phyloP scores from a whole-genome alignment of 352 stramenopile genomes.

The Pythium graminicola region DNA sequence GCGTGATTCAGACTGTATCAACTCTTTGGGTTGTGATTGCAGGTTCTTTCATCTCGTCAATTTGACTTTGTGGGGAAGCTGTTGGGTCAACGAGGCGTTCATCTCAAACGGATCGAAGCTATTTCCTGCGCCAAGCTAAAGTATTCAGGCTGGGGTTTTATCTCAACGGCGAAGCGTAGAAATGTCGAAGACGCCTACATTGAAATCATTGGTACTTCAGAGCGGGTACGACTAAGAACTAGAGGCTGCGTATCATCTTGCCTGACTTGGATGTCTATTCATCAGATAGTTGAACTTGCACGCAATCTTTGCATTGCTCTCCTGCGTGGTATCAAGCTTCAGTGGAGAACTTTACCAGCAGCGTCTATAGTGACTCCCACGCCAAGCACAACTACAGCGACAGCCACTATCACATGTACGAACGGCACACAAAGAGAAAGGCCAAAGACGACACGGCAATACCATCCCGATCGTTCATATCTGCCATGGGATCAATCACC shows the following conservation, averaged over 20 bases:
- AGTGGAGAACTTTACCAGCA: slow-evolving; percentile 39
- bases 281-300: slow-evolving; percentile 32
- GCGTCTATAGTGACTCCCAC: slow-evolving; percentile 6
- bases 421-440: too few relatives aligned
- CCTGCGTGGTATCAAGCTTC: slow-evolving; percentile 44
- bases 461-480: too few relatives aligned
- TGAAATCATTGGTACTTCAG: slow-evolving; percentile 44
- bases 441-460: too few relatives aligned
- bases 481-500: too few relatives aligned
- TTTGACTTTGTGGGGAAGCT: slow-evolving; percentile 64
- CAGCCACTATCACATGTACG: too few relatives aligned
- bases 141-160: slow-evolving; percentile 40
- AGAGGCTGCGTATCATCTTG: not conserved
- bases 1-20: not conserved
- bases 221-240: slow-evolving; percentile 24
- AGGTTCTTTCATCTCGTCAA: slow-evolving; percentile 41
- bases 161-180: slow-evolving; percentile 18
- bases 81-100: slow-evolving; percentile 50
- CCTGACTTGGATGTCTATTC: not conserved
- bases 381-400: not conserved
- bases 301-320: slow-evolving; percentile 31
- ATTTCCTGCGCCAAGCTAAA: slow-evolving; percentile 48
- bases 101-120: slow-evolving; percentile 56
- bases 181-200: slow-evolving; percentile 36
- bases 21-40: too few relatives aligned